Evolutionary conservation across 208 protist species (phyloP).

Genomic region (Crithidia fasciculata): DNA sequence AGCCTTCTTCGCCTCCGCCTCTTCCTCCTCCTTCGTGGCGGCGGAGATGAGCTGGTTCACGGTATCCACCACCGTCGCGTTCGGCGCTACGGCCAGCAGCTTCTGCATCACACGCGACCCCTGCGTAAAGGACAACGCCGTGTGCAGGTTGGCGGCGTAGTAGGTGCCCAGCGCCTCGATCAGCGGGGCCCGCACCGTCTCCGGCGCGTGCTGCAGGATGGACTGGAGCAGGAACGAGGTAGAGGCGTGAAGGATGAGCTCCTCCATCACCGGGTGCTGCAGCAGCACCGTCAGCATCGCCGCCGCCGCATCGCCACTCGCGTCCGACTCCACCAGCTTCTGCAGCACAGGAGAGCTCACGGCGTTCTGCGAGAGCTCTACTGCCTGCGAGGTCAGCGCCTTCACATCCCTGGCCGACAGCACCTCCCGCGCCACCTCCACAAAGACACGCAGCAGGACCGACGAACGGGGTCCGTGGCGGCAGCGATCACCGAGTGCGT

Average conservation of each 20-base stretch:
- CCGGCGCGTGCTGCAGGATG: slow-evolving; percentile 57
- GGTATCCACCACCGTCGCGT: slow-evolving; percentile 58
- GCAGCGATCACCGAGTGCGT: slow-evolving; percentile 42
- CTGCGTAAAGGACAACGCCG: slow-evolving; percentile 65
- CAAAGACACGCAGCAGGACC: slow-evolving; percentile 70
- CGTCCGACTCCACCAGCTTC: slow-evolving; percentile 66
- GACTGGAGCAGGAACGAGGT: slow-evolving; percentile 80
- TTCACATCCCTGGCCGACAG: slow-evolving; percentile 29
- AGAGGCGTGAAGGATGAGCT: slow-evolving; percentile 60
- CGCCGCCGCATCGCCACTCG: slow-evolving; percentile 19
- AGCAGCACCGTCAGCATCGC: slow-evolving; percentile 43
- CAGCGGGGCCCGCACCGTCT: slow-evolving; percentile 50
- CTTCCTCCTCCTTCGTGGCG: slow-evolving; percentile 48
- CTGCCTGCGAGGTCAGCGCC: slow-evolving; percentile 26
- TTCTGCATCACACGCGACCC: slow-evolving; percentile 90
- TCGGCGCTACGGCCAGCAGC: slow-evolving; percentile 69
- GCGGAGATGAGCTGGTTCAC: slow-evolving; percentile 48
- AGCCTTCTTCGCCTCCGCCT: slow-evolving; percentile 37
- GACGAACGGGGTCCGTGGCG: slow-evolving; percentile 70
- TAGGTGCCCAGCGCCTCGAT: slow-evolving; percentile 39
- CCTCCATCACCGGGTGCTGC: slow-evolving; percentile 22
- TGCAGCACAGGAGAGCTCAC: slow-evolving; percentile 85
- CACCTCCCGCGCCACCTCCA: slow-evolving; percentile 56
- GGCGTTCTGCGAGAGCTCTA: slow-evolving; percentile 64
- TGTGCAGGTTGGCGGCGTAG: slow-evolving; percentile 50